Evolutionary conservation across 2,329 filamentous ascomycete species (phyloP).

Genomic region (Cryphonectria radicalis): DNA sequence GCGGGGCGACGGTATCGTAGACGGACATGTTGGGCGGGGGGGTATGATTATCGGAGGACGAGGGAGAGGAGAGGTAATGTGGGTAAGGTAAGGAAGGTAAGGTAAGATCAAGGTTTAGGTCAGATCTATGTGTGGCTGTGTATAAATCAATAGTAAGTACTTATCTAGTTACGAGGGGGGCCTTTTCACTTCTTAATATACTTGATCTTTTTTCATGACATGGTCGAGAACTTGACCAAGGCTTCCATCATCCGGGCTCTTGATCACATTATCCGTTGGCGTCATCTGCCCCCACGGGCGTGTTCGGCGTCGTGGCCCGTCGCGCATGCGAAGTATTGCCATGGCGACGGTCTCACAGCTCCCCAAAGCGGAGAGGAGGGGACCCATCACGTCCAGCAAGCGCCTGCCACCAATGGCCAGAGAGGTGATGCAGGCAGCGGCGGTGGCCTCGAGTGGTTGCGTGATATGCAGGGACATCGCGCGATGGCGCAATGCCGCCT

Average conservation of each 20-base stretch:
- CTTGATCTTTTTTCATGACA: slow-evolving; percentile 16
- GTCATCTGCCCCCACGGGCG: background rate
- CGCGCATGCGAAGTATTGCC: background rate
- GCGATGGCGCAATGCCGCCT: background rate
- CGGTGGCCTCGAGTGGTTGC: slow-evolving; percentile 9
- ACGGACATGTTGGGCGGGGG: slow-evolving; percentile 32
- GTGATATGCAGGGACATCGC: slow-evolving; percentile 25
- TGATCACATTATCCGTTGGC: slow-evolving; percentile 13
- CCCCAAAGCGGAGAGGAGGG: background rate
- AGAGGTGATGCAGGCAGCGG: background rate
- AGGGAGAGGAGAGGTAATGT: background rate
- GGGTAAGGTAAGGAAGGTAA: no score
- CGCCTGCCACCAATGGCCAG: background rate
- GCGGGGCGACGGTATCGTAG: slow-evolving; percentile 36
- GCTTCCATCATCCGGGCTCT: slow-evolving; percentile 15
- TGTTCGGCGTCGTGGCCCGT: background rate
- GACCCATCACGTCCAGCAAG: background rate
- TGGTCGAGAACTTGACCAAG: no score
- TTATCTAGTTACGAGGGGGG: background rate
- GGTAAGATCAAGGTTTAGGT: no score
- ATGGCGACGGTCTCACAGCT: background rate
- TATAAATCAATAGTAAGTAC: background rate
- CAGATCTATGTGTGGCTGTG: background rate
- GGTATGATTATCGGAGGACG: background rate
- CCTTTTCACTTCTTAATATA: background rate